Conservation (phyloP, 2,329 filamentous ascomycete genomes). For the Sarocladium strictum region DNA sequence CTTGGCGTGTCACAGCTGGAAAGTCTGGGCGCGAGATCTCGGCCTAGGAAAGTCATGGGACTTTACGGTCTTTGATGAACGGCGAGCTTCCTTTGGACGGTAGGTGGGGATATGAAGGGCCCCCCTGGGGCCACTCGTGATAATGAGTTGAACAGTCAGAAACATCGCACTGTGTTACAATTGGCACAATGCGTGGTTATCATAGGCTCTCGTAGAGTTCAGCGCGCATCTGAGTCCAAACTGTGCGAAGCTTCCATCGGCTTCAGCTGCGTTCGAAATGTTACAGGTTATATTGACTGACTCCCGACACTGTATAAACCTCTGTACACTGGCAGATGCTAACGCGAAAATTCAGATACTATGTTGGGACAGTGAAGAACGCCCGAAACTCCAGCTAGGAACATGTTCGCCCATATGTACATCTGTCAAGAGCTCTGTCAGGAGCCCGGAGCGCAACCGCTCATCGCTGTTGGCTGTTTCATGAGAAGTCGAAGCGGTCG, state of each 20-base stretch:
- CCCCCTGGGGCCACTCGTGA: too few species aligned
- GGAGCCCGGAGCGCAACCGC: neutral
- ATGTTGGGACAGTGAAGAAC: slow-evolving; percentile 1
- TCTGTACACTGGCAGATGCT: neutral
- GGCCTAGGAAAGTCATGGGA: neutral
- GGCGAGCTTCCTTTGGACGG: neutral
- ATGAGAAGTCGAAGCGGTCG: slow-evolving; percentile 70
- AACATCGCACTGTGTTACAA: neutral
- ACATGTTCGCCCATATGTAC: neutral
- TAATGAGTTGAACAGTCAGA: neutral
- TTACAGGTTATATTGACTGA: neutral
- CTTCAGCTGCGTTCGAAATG: neutral
- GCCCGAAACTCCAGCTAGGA: slow-evolving; percentile 6
- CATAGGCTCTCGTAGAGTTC: neutral
- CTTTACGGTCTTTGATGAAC: neutral
- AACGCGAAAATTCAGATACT: neutral
- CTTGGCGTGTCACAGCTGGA: neutral
- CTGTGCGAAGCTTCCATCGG: slow-evolving; percentile 6
- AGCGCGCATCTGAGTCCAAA: slow-evolving; percentile 2
- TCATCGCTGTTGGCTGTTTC: neutral
- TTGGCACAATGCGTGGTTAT: neutral
- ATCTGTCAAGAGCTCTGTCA: neutral
- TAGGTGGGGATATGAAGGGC: too few species aligned
- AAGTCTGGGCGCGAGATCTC: neutral
- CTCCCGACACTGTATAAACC: neutral